Evolutionary conservation across 2,329 filamentous ascomycete species (phyloP).

Genomic region (Fonsecaea nubica): DNA sequence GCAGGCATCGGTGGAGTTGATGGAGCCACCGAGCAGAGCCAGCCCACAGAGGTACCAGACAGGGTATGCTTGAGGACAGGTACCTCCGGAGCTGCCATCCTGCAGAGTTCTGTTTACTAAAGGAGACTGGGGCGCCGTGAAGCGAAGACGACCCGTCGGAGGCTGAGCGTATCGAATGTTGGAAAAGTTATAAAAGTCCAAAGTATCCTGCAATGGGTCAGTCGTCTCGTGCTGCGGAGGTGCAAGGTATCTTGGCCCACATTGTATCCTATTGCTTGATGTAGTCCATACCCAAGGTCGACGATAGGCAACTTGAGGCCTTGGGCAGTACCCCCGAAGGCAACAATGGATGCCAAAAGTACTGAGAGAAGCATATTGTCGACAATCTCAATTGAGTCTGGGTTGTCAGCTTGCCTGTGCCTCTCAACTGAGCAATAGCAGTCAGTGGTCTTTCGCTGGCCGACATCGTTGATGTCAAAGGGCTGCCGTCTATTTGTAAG

Average conservation of each 20-base stretch:
- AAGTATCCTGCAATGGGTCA: background rate
- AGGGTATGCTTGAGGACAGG: conserved; percentile 1
- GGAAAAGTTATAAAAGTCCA: conserved; percentile 7
- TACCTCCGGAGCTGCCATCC: background rate
- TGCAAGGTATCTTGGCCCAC: background rate
- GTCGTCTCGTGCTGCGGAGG: background rate
- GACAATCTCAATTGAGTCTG: background rate
- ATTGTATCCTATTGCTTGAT: conserved; percentile 2
- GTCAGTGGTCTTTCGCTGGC: background rate
- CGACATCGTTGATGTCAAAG: background rate
- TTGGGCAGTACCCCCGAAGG: background rate
- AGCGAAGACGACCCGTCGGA: conserved; percentile 5
- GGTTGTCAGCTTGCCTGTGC: background rate
- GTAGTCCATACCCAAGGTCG: conserved; percentile 1
- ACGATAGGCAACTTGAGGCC: background rate
- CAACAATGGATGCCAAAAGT: background rate
- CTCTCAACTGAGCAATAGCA: background rate
- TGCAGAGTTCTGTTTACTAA: conserved; percentile 1
- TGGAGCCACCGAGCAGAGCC: background rate
- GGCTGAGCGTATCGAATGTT: conserved; percentile 4
- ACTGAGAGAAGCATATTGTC: background rate
- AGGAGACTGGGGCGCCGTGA: conserved; percentile 2
- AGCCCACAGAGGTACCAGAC: conserved; percentile 2
- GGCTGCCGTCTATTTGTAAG: conserved; percentile 1
- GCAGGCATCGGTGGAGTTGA: conserved; percentile 2